Evolutionary conservation across 2,329 filamentous ascomycete genomes (phyloP), one percentile per base, ranked within the genome.

Genomic region (Talaromyces sp.): DNA sequence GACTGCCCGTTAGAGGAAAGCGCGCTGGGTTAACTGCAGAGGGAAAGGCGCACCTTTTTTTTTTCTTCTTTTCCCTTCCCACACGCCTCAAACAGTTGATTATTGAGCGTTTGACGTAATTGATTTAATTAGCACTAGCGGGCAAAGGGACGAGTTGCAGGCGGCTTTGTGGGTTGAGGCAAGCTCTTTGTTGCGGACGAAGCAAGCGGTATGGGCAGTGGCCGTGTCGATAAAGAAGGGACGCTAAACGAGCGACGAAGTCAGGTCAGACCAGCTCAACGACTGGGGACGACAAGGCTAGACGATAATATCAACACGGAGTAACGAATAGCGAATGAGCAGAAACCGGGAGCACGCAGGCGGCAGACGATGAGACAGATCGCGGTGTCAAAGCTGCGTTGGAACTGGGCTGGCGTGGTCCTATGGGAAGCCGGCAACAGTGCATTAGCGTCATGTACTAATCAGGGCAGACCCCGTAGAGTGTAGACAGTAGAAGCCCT

Each of bases 361-460:
- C 56, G 23, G 56, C 40, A 27, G 40, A 18, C 18, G 44, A 53
- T 53, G 50, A 53, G 56, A 36, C 56, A 58, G 50, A 52, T 47
- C 47, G 44, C 56, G 56, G 42, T 50, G 56, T 47, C 55, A 57
- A 57, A 44, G 55, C 55, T 51, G 56, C 54, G 59, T 44, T 57
- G 59, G 23, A 23, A 23, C 23, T 23, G 23, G 23, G 59, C 57
- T 42, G 53, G 40, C 33, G 57, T 55, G 34, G 57, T 60, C 57
- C 57, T 60, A 60, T 55, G 50, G 31, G 58, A 55, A 59, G 31
- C 27, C 57, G n/a, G 50, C 30, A 31, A 28, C 42, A 5, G 18
- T 55, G 58, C 58, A 55, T 60, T 60, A 60, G 58, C 51, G 58
- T 53, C 57, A 60, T 60, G 34, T 31, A 23, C 16, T 53, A n/a